Conservation (phyloP, 176 grass and related monocot species). For the Luzula sylvatica region DNA sequence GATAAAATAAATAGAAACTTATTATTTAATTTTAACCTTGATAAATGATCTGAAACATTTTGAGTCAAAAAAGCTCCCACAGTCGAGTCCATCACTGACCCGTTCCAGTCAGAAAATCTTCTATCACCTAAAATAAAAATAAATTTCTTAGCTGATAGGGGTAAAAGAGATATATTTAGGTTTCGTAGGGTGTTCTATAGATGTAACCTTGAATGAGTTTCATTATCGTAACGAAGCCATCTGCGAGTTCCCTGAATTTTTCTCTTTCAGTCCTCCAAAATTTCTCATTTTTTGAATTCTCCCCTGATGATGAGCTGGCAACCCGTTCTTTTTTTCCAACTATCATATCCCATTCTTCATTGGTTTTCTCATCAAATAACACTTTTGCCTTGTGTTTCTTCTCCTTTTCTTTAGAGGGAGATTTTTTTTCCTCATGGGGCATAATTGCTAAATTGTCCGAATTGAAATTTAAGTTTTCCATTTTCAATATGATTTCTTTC, state of each 20-base stretch:
- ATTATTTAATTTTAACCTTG: slow-evolving; percentile 20
- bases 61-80: slow-evolving; percentile 41
- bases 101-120: slow-evolving; percentile 34
- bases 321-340: neutral
- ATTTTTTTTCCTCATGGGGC: neutral
- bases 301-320: neutral
- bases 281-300: slow-evolving; percentile 11
- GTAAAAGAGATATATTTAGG: neutral
- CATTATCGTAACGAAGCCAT: slow-evolving; percentile 12
- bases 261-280: slow-evolving; percentile 18
- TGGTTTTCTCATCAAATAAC: slow-evolving; percentile 5
- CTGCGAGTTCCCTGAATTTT: neutral
- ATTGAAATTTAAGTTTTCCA: neutral
- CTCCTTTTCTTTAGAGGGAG: no score
- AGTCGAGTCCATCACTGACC: slow-evolving; percentile 36
- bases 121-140: slow-evolving; percentile 22
- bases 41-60: slow-evolving; percentile 39
- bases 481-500: slow-evolving; percentile 9
- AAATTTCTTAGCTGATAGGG: neutral
- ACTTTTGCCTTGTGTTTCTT: slow-evolving; percentile 8
- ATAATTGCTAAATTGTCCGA: neutral
- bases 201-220: slow-evolving; percentile 18
- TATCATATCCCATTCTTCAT: slow-evolving; percentile 7
- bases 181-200: neutral
- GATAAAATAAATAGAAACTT: neutral